Percentiles rank a stretch among this genome's conserved stretches.
These are phyloP conservation scores for Pleurotus eryngii DNA, from an alignment of 768 basidiomycete species.

Conservation along the genomic window DNA sequence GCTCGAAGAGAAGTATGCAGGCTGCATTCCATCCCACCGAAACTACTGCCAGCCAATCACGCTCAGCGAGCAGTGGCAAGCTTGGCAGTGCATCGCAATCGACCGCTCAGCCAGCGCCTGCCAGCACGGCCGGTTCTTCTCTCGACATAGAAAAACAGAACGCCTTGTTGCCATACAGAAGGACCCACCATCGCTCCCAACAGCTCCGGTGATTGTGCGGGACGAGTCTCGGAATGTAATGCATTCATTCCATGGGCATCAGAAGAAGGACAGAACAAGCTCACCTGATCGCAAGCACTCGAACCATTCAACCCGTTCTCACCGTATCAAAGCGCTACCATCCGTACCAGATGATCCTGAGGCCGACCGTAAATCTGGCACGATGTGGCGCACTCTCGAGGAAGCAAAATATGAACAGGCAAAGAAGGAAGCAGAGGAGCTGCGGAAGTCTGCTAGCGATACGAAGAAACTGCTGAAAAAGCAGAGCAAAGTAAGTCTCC, in stretches of 20 bases:
- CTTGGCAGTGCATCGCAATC: no score
- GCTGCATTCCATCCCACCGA: neutral
- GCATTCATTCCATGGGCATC: neutral
- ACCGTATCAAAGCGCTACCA: neutral
- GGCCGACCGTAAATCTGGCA: neutral
- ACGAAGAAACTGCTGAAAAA: slow-evolving; percentile 50
- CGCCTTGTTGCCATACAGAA: neutral
- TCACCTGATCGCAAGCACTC: neutral
- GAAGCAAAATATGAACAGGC: slow-evolving; percentile 50
- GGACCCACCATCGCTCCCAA: neutral
- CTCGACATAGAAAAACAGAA: neutral
- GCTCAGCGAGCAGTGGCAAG: neutral
- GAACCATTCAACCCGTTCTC: neutral
- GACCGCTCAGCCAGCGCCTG: no score
- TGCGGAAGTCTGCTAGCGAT: slow-evolving; percentile 47
- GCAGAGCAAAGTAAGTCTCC: slow-evolving; percentile 48
- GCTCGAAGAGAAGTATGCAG: neutral
- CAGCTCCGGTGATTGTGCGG: neutral
- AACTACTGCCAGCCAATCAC: neutral
- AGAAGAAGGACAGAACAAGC: neutral
- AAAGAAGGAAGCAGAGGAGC: slow-evolving; percentile 52
- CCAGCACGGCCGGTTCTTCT: neutral
- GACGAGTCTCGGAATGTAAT: neutral
- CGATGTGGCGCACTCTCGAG: slow-evolving; percentile 18
- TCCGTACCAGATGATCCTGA: neutral